These are phyloP conservation scores for Obelidium mucronatum DNA, from an alignment of 192 early-diverging fungal genomes.

Conservation along the genomic window DNA sequence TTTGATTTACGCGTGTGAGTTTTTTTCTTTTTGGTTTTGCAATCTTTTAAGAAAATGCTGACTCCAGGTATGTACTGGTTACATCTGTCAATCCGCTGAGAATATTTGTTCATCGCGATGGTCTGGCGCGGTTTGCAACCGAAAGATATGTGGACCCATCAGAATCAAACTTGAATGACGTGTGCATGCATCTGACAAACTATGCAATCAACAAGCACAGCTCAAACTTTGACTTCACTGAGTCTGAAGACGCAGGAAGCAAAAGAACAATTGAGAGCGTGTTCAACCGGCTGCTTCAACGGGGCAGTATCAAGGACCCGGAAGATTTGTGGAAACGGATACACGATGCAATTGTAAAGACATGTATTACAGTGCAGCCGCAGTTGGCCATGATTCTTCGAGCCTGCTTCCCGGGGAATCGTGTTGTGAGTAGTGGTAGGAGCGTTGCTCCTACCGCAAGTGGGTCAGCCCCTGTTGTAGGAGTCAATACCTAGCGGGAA, in stretches of 20 bases:
- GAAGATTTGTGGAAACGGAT: slow-evolving; percentile 55
- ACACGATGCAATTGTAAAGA: slow-evolving; percentile 60
- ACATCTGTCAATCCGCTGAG: slow-evolving; percentile 60
- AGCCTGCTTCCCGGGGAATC: slow-evolving; percentile 52
- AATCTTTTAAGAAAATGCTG: neutral
- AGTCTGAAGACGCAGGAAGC: slow-evolving; percentile 44
- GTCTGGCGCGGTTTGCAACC: slow-evolving; percentile 68
- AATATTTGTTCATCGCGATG: slow-evolving; percentile 63
- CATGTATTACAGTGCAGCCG: slow-evolving; percentile 60
- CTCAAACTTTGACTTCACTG: slow-evolving; percentile 45
- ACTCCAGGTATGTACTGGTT: slow-evolving; percentile 62
- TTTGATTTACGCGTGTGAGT: slow-evolving; percentile 62
- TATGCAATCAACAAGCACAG: slow-evolving; percentile 70
- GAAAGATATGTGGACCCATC: slow-evolving; percentile 53
- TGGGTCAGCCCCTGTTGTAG: neutral
- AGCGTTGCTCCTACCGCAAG: too few species aligned
- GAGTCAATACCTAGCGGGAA: neutral
- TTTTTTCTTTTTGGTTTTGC: neutral
- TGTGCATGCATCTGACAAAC: slow-evolving; percentile 71
- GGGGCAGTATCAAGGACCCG: slow-evolving; percentile 11
- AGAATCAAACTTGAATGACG: slow-evolving; percentile 50
- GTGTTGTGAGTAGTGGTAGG: too few species aligned
- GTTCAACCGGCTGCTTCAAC: slow-evolving; percentile 35
- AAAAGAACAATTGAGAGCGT: slow-evolving; percentile 55
- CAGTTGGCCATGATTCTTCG: slow-evolving; percentile 50